Conservation (phyloP, 306 rosid species). For the Casuarina cunninghamiana region DNA sequence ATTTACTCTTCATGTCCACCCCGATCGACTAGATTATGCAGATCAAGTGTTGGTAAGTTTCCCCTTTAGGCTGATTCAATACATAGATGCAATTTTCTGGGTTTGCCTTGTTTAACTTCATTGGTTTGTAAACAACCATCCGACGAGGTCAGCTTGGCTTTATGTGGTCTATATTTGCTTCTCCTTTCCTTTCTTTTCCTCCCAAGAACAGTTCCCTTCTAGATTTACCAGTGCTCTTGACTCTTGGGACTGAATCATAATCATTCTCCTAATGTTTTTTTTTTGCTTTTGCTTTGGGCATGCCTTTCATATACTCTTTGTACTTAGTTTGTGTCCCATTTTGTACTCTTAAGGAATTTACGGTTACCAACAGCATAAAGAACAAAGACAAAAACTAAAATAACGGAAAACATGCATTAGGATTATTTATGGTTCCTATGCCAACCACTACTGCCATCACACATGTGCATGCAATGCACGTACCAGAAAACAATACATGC, state of each 20-base stretch:
- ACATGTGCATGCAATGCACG: neutral
- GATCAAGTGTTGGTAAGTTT: slow-evolving; percentile 94
- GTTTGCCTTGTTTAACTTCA: neutral
- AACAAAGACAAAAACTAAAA: neutral
- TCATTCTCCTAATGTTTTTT: neutral
- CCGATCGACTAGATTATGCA: slow-evolving; percentile 95
- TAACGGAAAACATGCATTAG: neutral
- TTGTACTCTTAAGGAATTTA: neutral
- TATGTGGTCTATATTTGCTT: neutral
- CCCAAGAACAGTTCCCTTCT: neutral
- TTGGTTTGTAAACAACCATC: neutral
- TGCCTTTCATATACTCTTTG: neutral
- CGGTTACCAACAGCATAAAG: neutral
- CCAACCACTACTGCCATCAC: neutral
- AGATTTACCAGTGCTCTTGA: neutral
- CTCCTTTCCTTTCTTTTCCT: neutral
- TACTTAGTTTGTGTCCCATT: neutral
- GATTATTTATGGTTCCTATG: neutral
- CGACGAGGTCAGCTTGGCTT: neutral
- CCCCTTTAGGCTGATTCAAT: slow-evolving; percentile 21
- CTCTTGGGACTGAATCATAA: neutral
- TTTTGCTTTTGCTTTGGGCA: neutral
- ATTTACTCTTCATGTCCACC: slow-evolving; percentile 95
- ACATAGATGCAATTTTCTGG: slow-evolving; percentile 17
- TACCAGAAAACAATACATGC: neutral